These are phyloP conservation scores for Macrolepiota albuminosa DNA, from an alignment of 768 basidiomycete genomes.

Conservation along the genomic window DNA sequence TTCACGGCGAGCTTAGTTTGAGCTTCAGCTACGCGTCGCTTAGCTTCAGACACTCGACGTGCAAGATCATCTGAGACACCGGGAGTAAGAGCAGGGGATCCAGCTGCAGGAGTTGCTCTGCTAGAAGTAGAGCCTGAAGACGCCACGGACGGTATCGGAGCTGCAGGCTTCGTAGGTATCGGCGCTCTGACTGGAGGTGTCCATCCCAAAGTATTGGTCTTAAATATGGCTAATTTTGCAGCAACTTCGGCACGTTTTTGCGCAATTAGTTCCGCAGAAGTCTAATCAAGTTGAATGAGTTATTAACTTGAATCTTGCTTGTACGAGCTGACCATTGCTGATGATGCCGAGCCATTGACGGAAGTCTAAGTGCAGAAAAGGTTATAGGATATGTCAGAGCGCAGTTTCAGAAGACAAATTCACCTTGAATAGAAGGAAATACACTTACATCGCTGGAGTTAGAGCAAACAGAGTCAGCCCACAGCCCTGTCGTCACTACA, in stretches of 20 bases:
- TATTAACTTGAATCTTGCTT: background rate
- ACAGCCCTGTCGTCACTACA: conserved; percentile 3
- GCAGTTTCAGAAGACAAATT: conserved; percentile 48
- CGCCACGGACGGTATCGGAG: conserved; percentile 25
- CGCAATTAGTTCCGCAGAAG: conserved; percentile 60
- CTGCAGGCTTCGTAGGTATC: conserved; percentile 32
- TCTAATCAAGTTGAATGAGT: background rate
- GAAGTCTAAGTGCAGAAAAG: conserved; percentile 47
- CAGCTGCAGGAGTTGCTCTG: conserved; percentile 41
- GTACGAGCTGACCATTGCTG: conserved; percentile 38
- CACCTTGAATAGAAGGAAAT: conserved; percentile 54
- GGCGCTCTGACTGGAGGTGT: conserved; percentile 35
- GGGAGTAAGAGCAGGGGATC: conserved; percentile 26
- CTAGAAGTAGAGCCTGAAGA: conserved; percentile 31
- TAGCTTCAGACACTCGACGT: conserved; percentile 78
- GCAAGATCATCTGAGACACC: conserved; percentile 58
- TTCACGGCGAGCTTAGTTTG: conserved; percentile 71
- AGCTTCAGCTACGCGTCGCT: conserved; percentile 77
- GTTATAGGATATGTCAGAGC: conserved; percentile 71
- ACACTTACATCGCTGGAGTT: conserved; percentile 67
- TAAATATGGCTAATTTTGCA: conserved; percentile 81
- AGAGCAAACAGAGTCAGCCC: conserved; percentile 16
- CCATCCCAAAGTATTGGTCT: conserved; percentile 31
- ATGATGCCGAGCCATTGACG: conserved; percentile 38
- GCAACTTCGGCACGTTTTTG: conserved; percentile 82